These are phyloP conservation scores for Aspergillus terreus DNA, from an alignment of 2,329 filamentous ascomycete genomes.

Conservation along the genomic window DNA sequence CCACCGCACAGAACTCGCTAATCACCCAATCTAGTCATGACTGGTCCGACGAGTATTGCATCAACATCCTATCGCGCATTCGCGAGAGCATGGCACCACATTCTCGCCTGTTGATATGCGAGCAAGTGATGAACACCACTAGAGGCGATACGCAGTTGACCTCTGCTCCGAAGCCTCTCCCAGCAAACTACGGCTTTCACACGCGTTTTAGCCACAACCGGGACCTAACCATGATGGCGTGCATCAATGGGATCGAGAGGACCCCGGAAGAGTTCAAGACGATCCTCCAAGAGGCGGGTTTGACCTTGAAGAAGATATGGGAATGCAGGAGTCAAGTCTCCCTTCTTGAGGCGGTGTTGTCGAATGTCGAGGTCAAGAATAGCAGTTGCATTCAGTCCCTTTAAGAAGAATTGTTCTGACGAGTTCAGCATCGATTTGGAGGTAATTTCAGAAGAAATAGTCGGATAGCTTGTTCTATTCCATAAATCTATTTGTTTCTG, in stretches of 20 bases:
- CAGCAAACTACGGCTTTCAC: constrained; percentile 3
- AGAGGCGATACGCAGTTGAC: neutral
- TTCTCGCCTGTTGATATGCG: constrained; percentile 8
- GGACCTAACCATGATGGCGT: neutral
- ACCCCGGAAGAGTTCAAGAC: neutral
- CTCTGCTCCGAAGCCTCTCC: constrained; percentile 2
- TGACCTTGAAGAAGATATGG: neutral
- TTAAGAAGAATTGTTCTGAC: too few species aligned
- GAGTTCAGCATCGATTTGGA: too few species aligned
- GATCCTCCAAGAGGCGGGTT: neutral
- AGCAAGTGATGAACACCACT: constrained; percentile 13
- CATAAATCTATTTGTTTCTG: too few species aligned
- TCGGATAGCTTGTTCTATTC: too few species aligned
- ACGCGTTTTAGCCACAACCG: neutral
- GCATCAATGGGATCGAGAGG: constrained; percentile 1
- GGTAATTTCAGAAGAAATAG: too few species aligned
- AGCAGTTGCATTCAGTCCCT: too few species aligned
- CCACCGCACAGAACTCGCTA: neutral
- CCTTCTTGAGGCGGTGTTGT: neutral
- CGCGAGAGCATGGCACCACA: neutral
- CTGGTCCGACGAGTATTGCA: constrained; percentile 10
- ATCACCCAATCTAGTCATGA: constrained; percentile 6
- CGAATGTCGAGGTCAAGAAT: neutral
- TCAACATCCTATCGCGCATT: constrained; percentile 8
- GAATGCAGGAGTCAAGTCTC: neutral